Conservation (phyloP, 1,284 basidiomycete genomes). For the Peniophora sp. region DNA sequence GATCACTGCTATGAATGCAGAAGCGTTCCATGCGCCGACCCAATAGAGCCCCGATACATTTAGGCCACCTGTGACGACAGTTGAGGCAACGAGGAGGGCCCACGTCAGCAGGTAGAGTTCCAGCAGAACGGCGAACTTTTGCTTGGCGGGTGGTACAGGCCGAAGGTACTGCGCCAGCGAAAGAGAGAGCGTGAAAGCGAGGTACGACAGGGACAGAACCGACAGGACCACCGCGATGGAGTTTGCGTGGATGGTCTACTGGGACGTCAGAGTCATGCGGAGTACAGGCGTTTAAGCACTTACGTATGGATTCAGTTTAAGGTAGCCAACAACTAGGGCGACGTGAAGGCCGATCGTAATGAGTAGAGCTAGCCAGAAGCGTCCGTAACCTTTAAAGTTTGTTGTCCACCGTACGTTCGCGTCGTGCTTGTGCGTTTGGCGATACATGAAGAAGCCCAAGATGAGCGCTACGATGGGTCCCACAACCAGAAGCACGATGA, state of each 20-base stretch:
- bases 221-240: slow-evolving; percentile 45
- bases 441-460: slow-evolving; percentile 22
- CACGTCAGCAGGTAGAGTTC: slow-evolving; percentile 27
- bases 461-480: slow-evolving; percentile 50
- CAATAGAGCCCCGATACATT: slow-evolving; percentile 25
- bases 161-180: slow-evolving; percentile 22
- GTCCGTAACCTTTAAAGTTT: slow-evolving; percentile 25
- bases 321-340: slow-evolving; percentile 38
- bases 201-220: slow-evolving; percentile 39
- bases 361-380: slow-evolving; percentile 53
- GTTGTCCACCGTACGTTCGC: slow-evolving; percentile 4
- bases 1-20: slow-evolving; percentile 38
- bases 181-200: slow-evolving; percentile 34
- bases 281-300: slow-evolving; percentile 17
- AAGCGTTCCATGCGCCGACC: slow-evolving; percentile 43
- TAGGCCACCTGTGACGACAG: slow-evolving; percentile 15
- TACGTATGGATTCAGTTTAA: slow-evolving; percentile 58
- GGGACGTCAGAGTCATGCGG: background rate
- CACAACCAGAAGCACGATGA: slow-evolving; percentile 51
- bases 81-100: slow-evolving; percentile 23
- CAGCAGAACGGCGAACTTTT: slow-evolving; percentile 19
- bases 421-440: background rate
- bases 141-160: slow-evolving; percentile 21
- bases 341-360: slow-evolving; percentile 37
- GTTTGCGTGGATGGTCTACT: slow-evolving; percentile 52